Evolutionary conservation across 148 eudicot species (phyloP).

Genomic region (Rhododendron vialii): DNA sequence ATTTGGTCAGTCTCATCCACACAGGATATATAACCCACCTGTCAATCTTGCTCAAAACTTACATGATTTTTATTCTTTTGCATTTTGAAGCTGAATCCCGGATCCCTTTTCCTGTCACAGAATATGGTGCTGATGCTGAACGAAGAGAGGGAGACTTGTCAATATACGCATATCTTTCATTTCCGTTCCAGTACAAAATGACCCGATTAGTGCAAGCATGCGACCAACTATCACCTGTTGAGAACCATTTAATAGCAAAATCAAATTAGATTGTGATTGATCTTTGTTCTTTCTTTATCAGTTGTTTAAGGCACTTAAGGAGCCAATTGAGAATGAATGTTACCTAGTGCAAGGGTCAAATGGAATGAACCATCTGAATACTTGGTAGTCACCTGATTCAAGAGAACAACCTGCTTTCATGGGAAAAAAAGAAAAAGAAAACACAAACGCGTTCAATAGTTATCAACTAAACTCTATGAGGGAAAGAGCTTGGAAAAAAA

Average conservation of each 20-base stretch:
- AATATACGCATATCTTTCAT: conserved; percentile 65
- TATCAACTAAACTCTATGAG: background rate
- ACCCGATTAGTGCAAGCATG: conserved; percentile 90
- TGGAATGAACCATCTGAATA: conserved; percentile 72
- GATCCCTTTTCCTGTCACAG: conserved; percentile 71
- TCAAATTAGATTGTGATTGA: background rate
- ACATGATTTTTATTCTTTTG: conserved; percentile 64
- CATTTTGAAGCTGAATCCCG: conserved; percentile 48
- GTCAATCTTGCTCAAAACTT: conserved; percentile 16
- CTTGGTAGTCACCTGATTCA: conserved; percentile 90
- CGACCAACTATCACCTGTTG: conserved; percentile 91
- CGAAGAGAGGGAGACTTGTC: conserved; percentile 86
- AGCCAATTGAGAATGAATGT: background rate
- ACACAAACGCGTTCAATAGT: background rate
- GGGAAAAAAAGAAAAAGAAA: background rate
- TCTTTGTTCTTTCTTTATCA: background rate
- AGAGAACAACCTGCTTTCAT: conserved; percentile 55
- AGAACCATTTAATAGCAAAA: conserved; percentile 5
- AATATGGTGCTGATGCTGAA: conserved; percentile 72
- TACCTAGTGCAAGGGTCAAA: conserved; percentile 85
- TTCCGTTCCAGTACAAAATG: conserved; percentile 79
- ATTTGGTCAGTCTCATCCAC: background rate
- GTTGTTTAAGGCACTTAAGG: background rate
- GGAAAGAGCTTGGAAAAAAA: background rate
- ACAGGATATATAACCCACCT: background rate